Conservation (phyloP, 1,284 basidiomycete genomes). For the Ustilago cynodontis region DNA sequence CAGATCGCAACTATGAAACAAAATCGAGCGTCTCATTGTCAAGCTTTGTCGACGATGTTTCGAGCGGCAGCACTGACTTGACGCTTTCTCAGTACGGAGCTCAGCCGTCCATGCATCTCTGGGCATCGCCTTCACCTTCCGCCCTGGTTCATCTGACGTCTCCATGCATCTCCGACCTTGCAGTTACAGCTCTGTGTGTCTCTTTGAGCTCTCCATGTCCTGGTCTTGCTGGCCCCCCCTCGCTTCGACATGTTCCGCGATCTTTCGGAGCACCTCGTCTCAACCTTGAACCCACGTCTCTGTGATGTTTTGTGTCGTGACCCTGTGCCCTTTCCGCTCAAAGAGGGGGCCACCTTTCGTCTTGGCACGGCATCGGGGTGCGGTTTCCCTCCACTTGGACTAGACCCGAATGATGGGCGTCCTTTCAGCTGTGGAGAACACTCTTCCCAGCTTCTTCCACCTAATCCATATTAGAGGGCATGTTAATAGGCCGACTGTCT, state of each 20-base stretch:
- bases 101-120: slow-evolving; percentile 3
- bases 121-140: neutral
- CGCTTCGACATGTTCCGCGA: neutral
- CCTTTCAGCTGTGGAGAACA: neutral
- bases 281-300: neutral
- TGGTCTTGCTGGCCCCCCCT: neutral
- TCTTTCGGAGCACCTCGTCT: neutral
- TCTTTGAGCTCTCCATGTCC: neutral
- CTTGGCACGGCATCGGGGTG: neutral
- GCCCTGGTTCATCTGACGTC: neutral
- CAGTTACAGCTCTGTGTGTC: neutral
- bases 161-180: neutral
- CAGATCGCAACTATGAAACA: neutral
- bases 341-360: neutral
- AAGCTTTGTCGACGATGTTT: neutral
- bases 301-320: neutral
- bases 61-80: neutral
- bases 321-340: neutral
- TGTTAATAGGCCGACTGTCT: neutral
- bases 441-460: neutral
- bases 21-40: neutral
- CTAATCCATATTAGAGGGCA: neutral
- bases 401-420: neutral
- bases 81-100: neutral
- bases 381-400: neutral